Base-by-base conservation (phyloP, 257 asterid genomes). In the Ilex asprella region DNA sequence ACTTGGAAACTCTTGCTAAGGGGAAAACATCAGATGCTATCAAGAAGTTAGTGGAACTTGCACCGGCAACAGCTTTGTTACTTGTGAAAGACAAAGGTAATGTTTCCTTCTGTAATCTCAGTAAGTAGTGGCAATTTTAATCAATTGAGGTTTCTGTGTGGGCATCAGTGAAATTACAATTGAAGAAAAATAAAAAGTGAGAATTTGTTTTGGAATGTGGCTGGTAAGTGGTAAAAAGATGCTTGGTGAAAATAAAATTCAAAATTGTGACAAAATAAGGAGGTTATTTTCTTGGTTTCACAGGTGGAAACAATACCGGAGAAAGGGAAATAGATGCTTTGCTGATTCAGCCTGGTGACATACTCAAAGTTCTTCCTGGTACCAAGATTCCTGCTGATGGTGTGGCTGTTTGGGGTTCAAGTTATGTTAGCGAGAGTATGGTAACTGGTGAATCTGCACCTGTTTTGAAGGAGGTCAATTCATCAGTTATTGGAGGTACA, bases 11-110 rank as follows among this genome's bases (percentile, higher is more conserved):
- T 65, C 85, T 93, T 69, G 99, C 99, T 16, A 93, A 93, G 69
- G 99, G 99, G 61, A 93, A 90, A 80, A 93, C 99, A 30, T 89
- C 99, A 39, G 99, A 83, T 74, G 99, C 99, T 70, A 93, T 93
- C 56, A 89, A 83, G 69, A 93, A 93, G 75, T 96, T 93, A 11
- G 95, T 93, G 60, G 97, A 93, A 75, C 99, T 93, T 61, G 51
- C 96, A 59, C 99, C 97, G 4, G 95, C 96, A 63, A 85, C 97
- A 47, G 97, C 97, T 67, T 73, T 72, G 14, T 77, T 93, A 79
- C 80, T 93, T 64, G 69, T 76, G 64, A 79, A 77, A 76, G 97
- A 87, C 69, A 82, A 75, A 77, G 94, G 97, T 92, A 70, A 15
- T 61, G 35, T 55, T 67, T 63, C 55, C 31, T 64, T 53, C 6